Evolutionary conservation across 768 basidiomycete genomes (phyloP).

Genomic region (Suillus cothurnatus): DNA sequence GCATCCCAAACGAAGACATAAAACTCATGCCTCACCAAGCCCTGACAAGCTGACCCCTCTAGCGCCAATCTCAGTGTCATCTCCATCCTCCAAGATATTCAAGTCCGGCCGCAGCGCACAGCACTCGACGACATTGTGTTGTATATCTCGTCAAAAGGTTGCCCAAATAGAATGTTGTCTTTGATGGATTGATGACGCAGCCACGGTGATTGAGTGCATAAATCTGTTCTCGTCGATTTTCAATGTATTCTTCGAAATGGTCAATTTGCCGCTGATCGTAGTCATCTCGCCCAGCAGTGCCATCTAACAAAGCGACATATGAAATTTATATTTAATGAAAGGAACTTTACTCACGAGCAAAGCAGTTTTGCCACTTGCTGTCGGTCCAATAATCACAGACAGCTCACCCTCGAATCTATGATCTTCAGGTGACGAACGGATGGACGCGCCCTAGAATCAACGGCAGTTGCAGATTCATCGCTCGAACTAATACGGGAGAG

Average conservation of each 20-base stretch:
- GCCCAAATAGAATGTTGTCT: no score
- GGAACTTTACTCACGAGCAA: constrained; percentile 34
- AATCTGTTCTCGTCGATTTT: constrained; percentile 61
- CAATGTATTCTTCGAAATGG: constrained; percentile 49
- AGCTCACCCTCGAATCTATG: constrained; percentile 44
- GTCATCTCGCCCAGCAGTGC: constrained; percentile 45
- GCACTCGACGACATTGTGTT: no score
- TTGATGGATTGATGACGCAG: constrained; percentile 71
- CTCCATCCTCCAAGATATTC: no score
- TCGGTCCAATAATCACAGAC: constrained; percentile 49
- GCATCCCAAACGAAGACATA: no score
- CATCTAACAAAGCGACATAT: constrained; percentile 20
- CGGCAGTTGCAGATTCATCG: constrained; percentile 11
- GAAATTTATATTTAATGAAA: background rate
- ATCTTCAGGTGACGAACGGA: constrained; percentile 24
- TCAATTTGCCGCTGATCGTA: constrained; percentile 34
- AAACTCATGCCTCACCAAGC: no score
- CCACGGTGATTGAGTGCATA: constrained; percentile 65
- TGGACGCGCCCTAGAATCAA: constrained; percentile 22
- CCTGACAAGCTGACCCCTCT: no score
- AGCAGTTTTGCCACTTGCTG: constrained; percentile 54
- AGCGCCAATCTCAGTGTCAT: no score
- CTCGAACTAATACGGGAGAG: background rate
- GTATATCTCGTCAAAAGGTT: no score
- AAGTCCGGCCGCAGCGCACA: no score